These are phyloP conservation scores for Calonectria fujianensis DNA, from an alignment of 2,329 filamentous ascomycete genomes.

Conservation along the genomic window DNA sequence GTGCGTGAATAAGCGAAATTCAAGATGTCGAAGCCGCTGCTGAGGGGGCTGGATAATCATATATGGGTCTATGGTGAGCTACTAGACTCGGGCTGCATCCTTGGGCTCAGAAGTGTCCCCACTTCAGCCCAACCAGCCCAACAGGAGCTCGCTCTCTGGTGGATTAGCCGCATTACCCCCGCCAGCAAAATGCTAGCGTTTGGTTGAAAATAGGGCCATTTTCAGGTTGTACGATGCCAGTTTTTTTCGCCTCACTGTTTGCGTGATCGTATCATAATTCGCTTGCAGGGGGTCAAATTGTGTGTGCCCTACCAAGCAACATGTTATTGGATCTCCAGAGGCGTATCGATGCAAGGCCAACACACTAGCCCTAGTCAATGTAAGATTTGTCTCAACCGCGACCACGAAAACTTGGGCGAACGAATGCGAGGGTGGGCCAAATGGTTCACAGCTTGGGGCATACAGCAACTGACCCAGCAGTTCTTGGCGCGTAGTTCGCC, in stretches of 20 bases:
- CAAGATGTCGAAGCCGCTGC: not conserved
- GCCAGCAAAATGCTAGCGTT: constrained; percentile 4
- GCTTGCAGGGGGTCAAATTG: not conserved
- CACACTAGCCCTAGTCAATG: not conserved
- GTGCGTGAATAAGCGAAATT: not conserved
- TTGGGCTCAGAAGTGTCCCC: constrained; percentile 28
- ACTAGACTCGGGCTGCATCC: constrained; percentile 21
- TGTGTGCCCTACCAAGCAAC: not conserved
- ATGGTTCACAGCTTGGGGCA: not conserved
- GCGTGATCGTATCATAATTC: not conserved
- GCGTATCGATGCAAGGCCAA: not conserved
- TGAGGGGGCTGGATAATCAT: constrained; percentile 20
- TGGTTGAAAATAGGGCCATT: constrained; percentile 13
- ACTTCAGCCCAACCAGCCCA: constrained; percentile 34
- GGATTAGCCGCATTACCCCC: constrained; percentile 23
- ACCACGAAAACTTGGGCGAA: not conserved
- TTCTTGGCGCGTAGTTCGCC: not conserved
- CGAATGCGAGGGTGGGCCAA: not conserved
- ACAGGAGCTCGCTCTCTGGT: not conserved
- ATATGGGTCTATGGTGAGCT: constrained; percentile 8
- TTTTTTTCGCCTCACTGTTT: not conserved
- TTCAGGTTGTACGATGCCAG: not conserved
- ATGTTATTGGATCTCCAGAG: not conserved
- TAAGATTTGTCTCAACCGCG: not conserved
- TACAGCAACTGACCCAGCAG: not conserved